Evolutionary conservation across 257 asterid species (phyloP), one percentile per base, ranked within the genome.

Genomic region (Echites panduratus): DNA sequence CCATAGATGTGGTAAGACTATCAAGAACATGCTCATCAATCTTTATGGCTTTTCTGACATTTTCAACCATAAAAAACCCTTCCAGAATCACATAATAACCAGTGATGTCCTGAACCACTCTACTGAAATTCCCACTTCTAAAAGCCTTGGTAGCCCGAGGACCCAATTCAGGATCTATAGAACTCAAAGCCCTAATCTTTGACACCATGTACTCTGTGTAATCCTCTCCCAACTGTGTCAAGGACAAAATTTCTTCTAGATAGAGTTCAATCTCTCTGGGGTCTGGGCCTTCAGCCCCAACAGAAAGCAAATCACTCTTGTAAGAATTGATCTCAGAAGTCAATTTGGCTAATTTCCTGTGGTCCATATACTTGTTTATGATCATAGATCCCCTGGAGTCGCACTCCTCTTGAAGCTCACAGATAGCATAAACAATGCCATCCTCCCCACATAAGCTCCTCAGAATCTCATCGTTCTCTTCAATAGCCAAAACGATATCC

Each of bases 31-130:
- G 96, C 85, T 94, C 96, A 77, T 94, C 93, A 66, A 91, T 89
- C 81, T 85, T 84, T 74, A 94, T 89, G 27, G 98, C 99, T 80
- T 89, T 94, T 79, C 97, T 91, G 76, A 94, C 99, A 77, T 94
- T 94, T 86, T 94, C 97, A 73, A 94, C 98, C 99, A 94, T 91
- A 73, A 94, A 91, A 87, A 84, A 94, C 13, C 98, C 99, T 77
- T 94, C 99, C 87, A 94, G 75, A 43, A 89, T 89, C 54, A 94
- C 97, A 69, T 91, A 94, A 85, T 94, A 94, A 59, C 98, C 96
- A 12, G 88, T 91, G 27, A 88, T 81, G 38, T 94, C 98, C 86
- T 91, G 97, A 53, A 93, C 84, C 64, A 91, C 90, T 75, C 79
- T 85, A 75, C 93, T 91, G 83, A 94, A 91, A 81, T 86, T 89